phyloP scores from a whole-genome alignment of 768 basidiomycete species.

The Serendipita sp. region DNA sequence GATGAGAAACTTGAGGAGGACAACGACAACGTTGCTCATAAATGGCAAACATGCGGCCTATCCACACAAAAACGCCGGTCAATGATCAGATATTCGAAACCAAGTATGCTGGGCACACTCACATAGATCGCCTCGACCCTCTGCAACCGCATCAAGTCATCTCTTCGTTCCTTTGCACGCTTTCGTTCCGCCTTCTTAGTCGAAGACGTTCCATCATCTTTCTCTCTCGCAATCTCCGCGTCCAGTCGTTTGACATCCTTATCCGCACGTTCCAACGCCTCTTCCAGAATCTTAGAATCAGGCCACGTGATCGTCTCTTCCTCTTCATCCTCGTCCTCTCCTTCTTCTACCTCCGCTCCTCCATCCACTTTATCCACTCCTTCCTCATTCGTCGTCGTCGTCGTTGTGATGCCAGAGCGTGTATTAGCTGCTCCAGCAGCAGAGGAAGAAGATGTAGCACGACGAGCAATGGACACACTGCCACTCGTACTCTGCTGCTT shows the following conservation, averaged over 20 bases:
- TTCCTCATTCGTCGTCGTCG: neutral
- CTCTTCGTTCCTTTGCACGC: constrained; percentile 48
- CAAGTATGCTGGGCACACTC: constrained; percentile 18
- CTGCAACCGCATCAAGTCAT: constrained; percentile 74
- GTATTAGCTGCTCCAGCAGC: neutral
- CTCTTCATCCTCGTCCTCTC: constrained; percentile 12
- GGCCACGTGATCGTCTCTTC: neutral
- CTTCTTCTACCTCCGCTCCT: constrained; percentile 13
- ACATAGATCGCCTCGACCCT: constrained; percentile 91
- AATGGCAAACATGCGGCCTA: constrained; percentile 74
- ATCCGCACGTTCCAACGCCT: constrained; percentile 30
- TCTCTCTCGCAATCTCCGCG: constrained; percentile 3
- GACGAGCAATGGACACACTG: neutral
- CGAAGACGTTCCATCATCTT: neutral
- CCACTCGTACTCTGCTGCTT: neutral
- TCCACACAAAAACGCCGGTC: neutral
- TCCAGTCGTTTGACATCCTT: constrained; percentile 20
- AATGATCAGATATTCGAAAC: neutral
- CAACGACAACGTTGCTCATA: constrained; percentile 80
- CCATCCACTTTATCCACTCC: neutral
- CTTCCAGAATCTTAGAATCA: constrained; percentile 15
- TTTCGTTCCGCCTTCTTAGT: constrained; percentile 28
- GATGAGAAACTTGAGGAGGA: constrained; percentile 78
- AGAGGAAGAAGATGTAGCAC: neutral
- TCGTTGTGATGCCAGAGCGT: neutral